phyloP scores from a whole-genome alignment of 805 yeast genomes.

The Kodamaea sagamina region DNA sequence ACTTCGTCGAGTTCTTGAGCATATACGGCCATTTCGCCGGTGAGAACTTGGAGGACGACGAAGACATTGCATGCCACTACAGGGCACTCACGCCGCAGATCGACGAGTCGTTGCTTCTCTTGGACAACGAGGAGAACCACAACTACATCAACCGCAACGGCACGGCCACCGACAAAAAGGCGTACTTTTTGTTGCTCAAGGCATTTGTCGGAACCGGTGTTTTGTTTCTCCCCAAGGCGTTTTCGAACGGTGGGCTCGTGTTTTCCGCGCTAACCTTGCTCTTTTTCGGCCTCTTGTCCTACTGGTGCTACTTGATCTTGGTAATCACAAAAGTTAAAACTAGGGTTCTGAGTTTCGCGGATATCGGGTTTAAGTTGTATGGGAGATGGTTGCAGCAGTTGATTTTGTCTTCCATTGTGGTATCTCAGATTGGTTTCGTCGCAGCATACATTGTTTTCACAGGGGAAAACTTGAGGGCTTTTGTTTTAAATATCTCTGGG shows the following conservation, averaged over 20 bases:
- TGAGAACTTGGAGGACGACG: slow-evolving; percentile 70
- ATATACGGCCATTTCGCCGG: slow-evolving; percentile 88
- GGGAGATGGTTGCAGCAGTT: slow-evolving; percentile 66
- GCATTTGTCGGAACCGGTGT: slow-evolving; percentile 81
- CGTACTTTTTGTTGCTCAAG: slow-evolving; percentile 69
- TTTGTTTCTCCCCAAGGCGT: slow-evolving; percentile 67
- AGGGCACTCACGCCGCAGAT: slow-evolving; percentile 23
- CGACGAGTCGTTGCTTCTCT: slow-evolving; percentile 43
- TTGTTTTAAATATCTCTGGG: slow-evolving; percentile 52
- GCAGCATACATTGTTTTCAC: slow-evolving; percentile 82
- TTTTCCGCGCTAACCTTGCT: slow-evolving; percentile 56
- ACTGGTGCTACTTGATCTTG: slow-evolving; percentile 73
- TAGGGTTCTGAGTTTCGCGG: slow-evolving; percentile 75
- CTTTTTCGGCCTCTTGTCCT: slow-evolving; percentile 69
- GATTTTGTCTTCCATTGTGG: slow-evolving; percentile 62
- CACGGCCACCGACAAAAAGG: slow-evolving; percentile 71
- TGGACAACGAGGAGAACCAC: slow-evolving; percentile 10
- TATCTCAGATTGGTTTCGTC: slow-evolving; percentile 78
- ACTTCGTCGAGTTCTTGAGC: slow-evolving; percentile 74
- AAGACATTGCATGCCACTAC: slow-evolving; percentile 57
- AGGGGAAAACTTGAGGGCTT: slow-evolving; percentile 68
- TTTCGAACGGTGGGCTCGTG: slow-evolving; percentile 68
- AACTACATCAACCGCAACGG: slow-evolving; percentile 44
- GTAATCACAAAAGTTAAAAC: slow-evolving; percentile 59
- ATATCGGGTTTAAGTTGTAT: slow-evolving; percentile 63